Percentiles rank a stretch among this genome's conserved stretches.
These are phyloP conservation scores for Combretum micranthum DNA, from an alignment of 345 rosid species.

Conservation along the genomic window DNA sequence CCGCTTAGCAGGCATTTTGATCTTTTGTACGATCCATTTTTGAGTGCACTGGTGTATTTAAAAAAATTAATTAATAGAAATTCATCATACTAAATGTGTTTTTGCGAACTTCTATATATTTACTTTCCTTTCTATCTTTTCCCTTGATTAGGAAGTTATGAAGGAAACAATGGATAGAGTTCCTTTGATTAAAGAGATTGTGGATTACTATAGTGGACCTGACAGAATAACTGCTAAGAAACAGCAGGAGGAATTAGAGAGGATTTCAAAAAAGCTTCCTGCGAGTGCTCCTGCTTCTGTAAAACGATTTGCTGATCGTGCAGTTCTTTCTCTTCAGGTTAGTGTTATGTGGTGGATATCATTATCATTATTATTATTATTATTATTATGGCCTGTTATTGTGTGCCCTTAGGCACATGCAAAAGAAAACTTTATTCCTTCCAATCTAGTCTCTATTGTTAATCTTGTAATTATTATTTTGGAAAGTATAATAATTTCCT, in stretches of 20 bases:
- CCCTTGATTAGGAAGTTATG: constrained; percentile 46
- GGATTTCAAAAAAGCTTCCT: constrained; percentile 71
- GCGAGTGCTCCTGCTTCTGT: constrained; percentile 62
- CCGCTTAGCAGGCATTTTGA: too few relatives aligned
- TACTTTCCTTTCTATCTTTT: constrained; percentile 6
- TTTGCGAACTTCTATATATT: neutral
- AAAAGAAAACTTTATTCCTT: too few relatives aligned
- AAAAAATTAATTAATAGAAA: too few relatives aligned
- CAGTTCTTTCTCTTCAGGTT: constrained; percentile 78
- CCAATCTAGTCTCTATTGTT: too few relatives aligned
- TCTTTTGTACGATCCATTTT: too few relatives aligned
- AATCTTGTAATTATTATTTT: too few relatives aligned
- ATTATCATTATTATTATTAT: too few relatives aligned
- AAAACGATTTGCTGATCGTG: constrained; percentile 63
- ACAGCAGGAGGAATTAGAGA: constrained; percentile 75
- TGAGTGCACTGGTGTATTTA: too few relatives aligned
- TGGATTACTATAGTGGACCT: constrained; percentile 85
- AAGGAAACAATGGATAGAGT: constrained; percentile 61
- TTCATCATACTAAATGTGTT: too few relatives aligned
- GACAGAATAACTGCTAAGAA: constrained; percentile 78
- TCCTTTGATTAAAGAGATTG: constrained; percentile 63
- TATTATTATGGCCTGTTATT: neutral
- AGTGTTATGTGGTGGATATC: constrained; percentile 1
- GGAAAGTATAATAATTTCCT: too few relatives aligned
- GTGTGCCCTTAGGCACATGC: neutral